Evolutionary conservation across 352 stramenopile genomes (phyloP), one percentile per base, ranked within the genome.

Genomic region (Globisporangium mamillatum): DNA sequence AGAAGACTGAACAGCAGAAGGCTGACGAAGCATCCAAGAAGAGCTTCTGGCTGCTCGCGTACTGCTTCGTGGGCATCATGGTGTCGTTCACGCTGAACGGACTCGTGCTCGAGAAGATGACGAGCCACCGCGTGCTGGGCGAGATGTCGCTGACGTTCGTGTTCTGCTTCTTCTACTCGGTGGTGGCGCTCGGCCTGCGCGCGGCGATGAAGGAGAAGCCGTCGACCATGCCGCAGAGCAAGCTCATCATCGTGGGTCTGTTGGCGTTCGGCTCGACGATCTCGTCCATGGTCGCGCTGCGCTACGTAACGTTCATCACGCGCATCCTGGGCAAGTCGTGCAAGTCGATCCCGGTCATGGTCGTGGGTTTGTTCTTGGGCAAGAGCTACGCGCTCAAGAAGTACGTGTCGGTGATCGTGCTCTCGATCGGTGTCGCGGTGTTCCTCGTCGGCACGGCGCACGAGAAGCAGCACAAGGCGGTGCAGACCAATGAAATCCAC

Each of bases 311-410:
- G 53, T 94, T 93, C 75, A 92, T 94, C 64, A 94, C 88, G 27
- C 83, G 88, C 12, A 92, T 93, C 60, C 66, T 95, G 32, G 88
- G 86, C 78, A 95, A 95, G 76, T 93, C 86, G 64, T 95, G 88
- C 83, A 94, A 94, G 75, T 92, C 83, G 3, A 94, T 95, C 57
- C 88, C 88, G 0, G 82, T 95, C 32, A 94, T 95, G 86, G n/a
- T 93, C 38, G 74, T 94, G 56, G 86, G 88, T 7, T 68, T 91
- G 25, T 73, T 89, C 20, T 67, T 94, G 3, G 88, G 88, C 29
- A 94, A 93, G 75, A 86, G 77, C 63, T 95, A 93, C 71, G 76
- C 76, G 0, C 66, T 92, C 27, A 88, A 93, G 69, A 95, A 95
- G 69, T 94, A 93, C 66, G 59, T 93, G 50, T 94, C 86, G 3